phyloP scores from a whole-genome alignment of 257 asterid species.

The Anisodus acutangulus region DNA sequence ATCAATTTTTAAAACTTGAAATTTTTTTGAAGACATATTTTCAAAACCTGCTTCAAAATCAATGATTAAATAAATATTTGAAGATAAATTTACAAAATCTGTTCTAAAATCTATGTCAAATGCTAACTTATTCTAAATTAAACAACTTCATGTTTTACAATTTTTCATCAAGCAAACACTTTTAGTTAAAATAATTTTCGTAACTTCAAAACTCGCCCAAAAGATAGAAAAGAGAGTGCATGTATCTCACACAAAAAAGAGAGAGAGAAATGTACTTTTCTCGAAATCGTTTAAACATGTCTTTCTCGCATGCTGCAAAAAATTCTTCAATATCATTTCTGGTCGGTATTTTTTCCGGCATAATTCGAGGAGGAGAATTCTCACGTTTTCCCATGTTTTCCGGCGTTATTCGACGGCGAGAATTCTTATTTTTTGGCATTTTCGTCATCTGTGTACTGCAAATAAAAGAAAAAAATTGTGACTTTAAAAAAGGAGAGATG shows the following conservation, averaged over 20 bases:
- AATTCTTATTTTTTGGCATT: conserved; percentile 35
- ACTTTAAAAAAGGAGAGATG: not conserved
- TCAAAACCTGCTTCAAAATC: too few species aligned
- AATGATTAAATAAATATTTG: too few species aligned
- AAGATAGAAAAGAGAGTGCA: not conserved
- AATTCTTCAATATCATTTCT: conserved; percentile 61
- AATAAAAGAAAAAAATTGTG: not conserved
- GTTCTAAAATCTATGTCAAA: too few species aligned
- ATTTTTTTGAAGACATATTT: too few species aligned
- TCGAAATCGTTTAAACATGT: conserved; percentile 45
- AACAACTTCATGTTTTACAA: not conserved
- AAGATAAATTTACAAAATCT: too few species aligned
- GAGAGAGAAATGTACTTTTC: conserved; percentile 41
- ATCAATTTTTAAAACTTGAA: too few species aligned
- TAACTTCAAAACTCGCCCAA: not conserved
- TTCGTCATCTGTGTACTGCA: conserved; percentile 45
- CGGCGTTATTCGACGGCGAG: conserved; percentile 27
- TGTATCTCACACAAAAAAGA: not conserved
- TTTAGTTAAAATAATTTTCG: not conserved
- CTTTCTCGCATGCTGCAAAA: conserved; percentile 51
- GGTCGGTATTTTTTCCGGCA: conserved; percentile 50
- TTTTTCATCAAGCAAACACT: not conserved
- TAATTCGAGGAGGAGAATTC: conserved; percentile 32
- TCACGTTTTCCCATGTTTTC: conserved; percentile 37
- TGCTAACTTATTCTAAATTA: not conserved